Evolutionary conservation across 2,329 filamentous ascomycete genomes (phyloP).

Genomic region (Alternaria sp.): DNA sequence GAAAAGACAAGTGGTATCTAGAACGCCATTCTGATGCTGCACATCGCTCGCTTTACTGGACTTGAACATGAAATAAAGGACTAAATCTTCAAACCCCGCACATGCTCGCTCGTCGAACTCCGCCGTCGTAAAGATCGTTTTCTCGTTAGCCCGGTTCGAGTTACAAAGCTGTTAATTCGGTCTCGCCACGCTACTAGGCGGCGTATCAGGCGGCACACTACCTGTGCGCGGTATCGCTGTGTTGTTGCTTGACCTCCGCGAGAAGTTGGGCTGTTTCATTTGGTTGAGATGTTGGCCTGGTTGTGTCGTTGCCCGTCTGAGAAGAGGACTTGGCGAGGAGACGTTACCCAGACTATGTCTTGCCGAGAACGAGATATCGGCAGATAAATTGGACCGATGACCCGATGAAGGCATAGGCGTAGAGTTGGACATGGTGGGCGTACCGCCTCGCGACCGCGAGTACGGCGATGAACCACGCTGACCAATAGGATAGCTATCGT

Average conservation of each 20-base stretch:
- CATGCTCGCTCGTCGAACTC: neutral
- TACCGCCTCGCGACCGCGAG: conserved; percentile 25
- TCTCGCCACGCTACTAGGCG: conserved; percentile 32
- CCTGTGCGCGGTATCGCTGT: conserved; percentile 21
- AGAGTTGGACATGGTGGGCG: no score
- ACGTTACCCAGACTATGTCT: conserved; percentile 14
- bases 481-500: conserved; percentile 38
- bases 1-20: conserved; percentile 5
- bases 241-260: neutral
- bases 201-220: conserved; percentile 33
- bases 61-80: neutral
- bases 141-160: rapidly evolving
- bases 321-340: conserved; percentile 42
- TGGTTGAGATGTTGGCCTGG: conserved; percentile 29
- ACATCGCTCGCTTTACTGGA: neutral
- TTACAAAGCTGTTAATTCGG: neutral
- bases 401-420: no score
- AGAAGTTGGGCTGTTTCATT: conserved; percentile 26
- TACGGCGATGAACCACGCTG: conserved; percentile 18
- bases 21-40: neutral
- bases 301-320: conserved; percentile 42
- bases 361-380: no score
- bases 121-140: neutral
- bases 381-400: no score
- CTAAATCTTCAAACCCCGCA: no score